Conservation (phyloP, 139 green algal species). For the Parachlorella kessleri region DNA sequence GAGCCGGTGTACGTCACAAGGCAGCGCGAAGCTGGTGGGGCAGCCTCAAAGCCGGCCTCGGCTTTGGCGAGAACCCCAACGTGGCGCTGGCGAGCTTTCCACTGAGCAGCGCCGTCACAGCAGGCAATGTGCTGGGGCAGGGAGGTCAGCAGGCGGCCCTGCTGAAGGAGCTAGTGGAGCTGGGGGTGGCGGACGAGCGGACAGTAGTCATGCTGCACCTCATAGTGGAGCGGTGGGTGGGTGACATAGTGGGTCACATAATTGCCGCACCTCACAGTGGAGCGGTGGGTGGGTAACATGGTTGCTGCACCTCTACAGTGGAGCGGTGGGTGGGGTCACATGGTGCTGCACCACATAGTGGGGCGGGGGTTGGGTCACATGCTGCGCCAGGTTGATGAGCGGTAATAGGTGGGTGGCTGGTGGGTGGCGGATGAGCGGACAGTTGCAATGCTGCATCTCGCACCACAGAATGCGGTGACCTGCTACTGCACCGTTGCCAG, state of each 20-base stretch:
- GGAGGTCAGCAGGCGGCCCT: neutral
- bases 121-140: slow-evolving; percentile 18
- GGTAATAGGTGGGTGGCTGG: too few species aligned
- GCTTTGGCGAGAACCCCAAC: neutral
- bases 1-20: neutral
- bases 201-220: slow-evolving; percentile 63
- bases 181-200: slow-evolving; percentile 62
- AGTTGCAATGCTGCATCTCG: slow-evolving; percentile 64
- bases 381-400: too few species aligned
- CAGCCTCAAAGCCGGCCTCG: neutral
- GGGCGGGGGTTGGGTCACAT: too few species aligned
- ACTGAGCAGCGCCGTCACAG: slow-evolving; percentile 28
- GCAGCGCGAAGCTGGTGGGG: slow-evolving; percentile 8
- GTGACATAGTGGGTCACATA: too few species aligned
- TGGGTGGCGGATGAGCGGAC: slow-evolving; percentile 61
- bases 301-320: too few species aligned
- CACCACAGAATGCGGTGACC: too few species aligned
- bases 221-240: slow-evolving; percentile 55
- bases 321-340: too few species aligned
- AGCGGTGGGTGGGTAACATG: slow-evolving; percentile 51
- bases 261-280: slow-evolving; percentile 68
- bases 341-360: slow-evolving; percentile 67
- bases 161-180: slow-evolving; percentile 38
- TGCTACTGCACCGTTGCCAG: too few species aligned
- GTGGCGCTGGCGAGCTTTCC: slow-evolving; percentile 45